These are phyloP conservation scores for Datisca glomerata DNA, from an alignment of 306 rosid genomes.

Conservation along the genomic window DNA sequence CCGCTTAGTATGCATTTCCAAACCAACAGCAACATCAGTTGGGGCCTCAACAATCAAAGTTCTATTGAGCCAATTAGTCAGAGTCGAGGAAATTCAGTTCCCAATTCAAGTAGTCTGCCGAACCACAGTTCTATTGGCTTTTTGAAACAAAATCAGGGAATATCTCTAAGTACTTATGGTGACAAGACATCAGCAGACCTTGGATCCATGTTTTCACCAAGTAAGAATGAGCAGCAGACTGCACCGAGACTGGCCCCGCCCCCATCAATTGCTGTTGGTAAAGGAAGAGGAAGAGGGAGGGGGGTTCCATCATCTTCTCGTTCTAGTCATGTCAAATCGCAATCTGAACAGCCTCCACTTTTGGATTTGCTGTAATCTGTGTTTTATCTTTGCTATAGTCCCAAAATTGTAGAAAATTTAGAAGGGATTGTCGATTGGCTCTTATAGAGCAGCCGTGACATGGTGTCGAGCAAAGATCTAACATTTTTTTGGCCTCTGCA, in stretches of 20 bases:
- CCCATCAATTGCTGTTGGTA: constrained; percentile 67
- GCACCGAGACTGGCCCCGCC: constrained; percentile 91
- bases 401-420: constrained; percentile 16
- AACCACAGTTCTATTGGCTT: constrained; percentile 45
- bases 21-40: constrained; percentile 24
- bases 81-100: constrained; percentile 35
- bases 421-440: constrained; percentile 23
- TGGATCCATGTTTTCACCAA: constrained; percentile 72
- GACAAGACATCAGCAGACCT: constrained; percentile 45
- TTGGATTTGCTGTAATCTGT: constrained; percentile 69
- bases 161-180: constrained; percentile 25
- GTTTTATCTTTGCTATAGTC: constrained; percentile 3
- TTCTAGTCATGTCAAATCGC: constrained; percentile 39
- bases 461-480: constrained; percentile 25
- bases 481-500: constrained; percentile 19
- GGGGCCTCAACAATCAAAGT: constrained; percentile 44
- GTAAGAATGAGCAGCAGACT: constrained; percentile 49
- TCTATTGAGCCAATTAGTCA: constrained; percentile 25
- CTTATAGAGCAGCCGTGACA: constrained; percentile 19
- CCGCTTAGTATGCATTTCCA: constrained; percentile 43
- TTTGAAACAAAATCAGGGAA: constrained; percentile 43
- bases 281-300: constrained; percentile 91
- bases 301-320: constrained; percentile 34
- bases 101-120: constrained; percentile 23
- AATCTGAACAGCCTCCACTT: constrained; percentile 60